Percentiles rank a stretch among this genome's conserved stretches.
Evolutionary conservation across 148 eudicot genomes (phyloP).

Genomic region (Fagopyrum tataricum): DNA sequence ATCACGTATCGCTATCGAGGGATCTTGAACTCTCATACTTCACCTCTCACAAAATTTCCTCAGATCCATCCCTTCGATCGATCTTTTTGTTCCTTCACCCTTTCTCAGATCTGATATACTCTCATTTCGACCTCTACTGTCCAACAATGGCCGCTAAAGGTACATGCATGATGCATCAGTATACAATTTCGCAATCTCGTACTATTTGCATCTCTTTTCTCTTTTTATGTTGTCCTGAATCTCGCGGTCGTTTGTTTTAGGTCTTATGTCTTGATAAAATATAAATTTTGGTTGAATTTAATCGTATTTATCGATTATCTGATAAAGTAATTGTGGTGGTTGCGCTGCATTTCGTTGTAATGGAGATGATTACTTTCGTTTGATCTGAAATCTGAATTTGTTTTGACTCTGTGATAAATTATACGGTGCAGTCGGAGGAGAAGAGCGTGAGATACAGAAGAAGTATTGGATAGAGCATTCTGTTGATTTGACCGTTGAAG

Average conservation of each 20-base stretch:
- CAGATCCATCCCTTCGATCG: not conserved
- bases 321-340: not conserved
- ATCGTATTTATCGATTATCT: not conserved
- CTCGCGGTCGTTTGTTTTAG: not conserved
- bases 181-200: not conserved
- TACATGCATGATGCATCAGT: slow-evolving; percentile 9
- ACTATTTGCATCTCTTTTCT: not conserved
- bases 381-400: not conserved
- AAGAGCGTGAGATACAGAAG: slow-evolving; percentile 80
- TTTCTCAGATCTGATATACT: not conserved
- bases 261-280: not conserved
- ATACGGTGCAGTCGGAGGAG: slow-evolving; percentile 19
- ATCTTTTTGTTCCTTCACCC: not conserved
- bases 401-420: not conserved
- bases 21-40: slow-evolving; percentile 18
- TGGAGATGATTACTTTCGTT: not conserved
- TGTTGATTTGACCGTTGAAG: slow-evolving; percentile 74
- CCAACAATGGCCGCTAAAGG: slow-evolving; percentile 34
- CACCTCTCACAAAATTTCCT: not conserved
- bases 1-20: slow-evolving; percentile 88
- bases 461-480: slow-evolving; percentile 92
- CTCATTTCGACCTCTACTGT: not conserved
- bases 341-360: not conserved
- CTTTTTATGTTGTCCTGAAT: no score
- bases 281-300: not conserved